These are phyloP conservation scores for Papiliotrema laurentii DNA, from an alignment of 1,284 basidiomycete genomes.

Conservation along the genomic window DNA sequence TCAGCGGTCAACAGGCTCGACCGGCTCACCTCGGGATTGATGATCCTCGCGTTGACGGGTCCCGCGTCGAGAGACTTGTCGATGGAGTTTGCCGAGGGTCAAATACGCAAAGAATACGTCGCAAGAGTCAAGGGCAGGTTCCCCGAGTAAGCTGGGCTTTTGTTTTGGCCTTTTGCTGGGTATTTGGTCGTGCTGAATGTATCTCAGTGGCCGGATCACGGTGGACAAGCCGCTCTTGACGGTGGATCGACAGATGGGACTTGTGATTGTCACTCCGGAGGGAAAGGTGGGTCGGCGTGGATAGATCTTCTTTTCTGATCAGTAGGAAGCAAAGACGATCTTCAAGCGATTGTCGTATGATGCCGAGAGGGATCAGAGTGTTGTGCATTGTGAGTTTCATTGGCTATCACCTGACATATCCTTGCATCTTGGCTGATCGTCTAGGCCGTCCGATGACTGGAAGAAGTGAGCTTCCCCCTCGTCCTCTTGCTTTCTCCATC, in stretches of 20 bases:
- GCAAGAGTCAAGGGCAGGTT: constrained; percentile 80
- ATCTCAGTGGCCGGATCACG: constrained; percentile 71
- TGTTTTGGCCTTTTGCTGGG: constrained; percentile 1
- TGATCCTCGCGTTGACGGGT: constrained; percentile 83
- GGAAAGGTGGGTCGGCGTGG: constrained; percentile 63
- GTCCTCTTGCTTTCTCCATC: constrained; percentile 1
- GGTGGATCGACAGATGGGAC: constrained; percentile 90
- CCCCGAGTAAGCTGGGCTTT: constrained; percentile 59
- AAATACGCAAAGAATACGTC: constrained; percentile 84
- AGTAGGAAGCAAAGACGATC: constrained; percentile 78
- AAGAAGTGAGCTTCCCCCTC: constrained; percentile 60
- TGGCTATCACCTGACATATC: not conserved
- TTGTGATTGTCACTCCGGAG: constrained; percentile 90
- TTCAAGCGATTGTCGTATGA: constrained; percentile 87
- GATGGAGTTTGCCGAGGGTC: constrained; percentile 73
- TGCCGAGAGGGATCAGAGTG: constrained; percentile 71
- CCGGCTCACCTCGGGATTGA: constrained; percentile 88
- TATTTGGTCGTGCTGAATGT: not conserved
- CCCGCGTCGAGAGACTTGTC: constrained; percentile 68
- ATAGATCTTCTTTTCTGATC: constrained; percentile 14
- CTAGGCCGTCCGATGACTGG: constrained; percentile 78
- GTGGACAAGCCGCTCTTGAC: constrained; percentile 87
- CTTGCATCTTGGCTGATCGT: not conserved
- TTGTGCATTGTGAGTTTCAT: constrained; percentile 78
- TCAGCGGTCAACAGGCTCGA: constrained; percentile 92